Evolutionary conservation across 257 asterid species (phyloP).

Genomic region (Gynochthodes officinalis): DNA sequence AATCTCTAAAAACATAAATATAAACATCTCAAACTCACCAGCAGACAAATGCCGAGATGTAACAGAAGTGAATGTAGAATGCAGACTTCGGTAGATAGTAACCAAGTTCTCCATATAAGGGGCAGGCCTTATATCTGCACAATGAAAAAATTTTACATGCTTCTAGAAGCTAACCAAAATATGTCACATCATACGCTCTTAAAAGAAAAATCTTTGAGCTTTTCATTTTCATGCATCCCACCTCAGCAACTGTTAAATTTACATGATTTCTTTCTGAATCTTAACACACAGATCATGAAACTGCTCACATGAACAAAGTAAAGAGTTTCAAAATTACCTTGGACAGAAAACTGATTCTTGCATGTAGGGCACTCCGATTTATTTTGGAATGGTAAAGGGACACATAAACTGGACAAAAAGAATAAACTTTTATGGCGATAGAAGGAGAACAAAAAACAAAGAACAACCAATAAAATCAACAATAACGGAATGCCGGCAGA

Average conservation of each 20-base stretch:
- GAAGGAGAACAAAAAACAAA: background rate
- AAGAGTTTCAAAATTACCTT: constrained; percentile 33
- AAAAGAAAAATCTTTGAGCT: background rate
- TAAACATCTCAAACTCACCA: constrained; percentile 34
- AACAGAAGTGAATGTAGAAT: constrained; percentile 48
- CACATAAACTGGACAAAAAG: constrained; percentile 44
- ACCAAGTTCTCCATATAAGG: constrained; percentile 61
- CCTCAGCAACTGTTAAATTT: background rate
- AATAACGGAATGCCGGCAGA: background rate
- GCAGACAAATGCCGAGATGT: constrained; percentile 42
- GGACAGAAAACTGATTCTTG: constrained; percentile 37
- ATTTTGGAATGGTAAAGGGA: constrained; percentile 30
- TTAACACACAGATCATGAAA: background rate
- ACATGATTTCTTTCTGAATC: background rate
- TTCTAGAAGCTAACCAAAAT: too few species aligned
- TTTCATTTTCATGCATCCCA: background rate
- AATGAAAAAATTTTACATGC: background rate
- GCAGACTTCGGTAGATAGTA: constrained; percentile 52
- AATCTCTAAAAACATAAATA: constrained; percentile 1
- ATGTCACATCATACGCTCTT: background rate
- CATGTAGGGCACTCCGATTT: constrained; percentile 66
- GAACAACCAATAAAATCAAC: background rate
- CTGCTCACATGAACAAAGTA: background rate
- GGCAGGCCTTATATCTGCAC: constrained; percentile 67
- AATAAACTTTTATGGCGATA: background rate